phyloP scores from a whole-genome alignment of 495 filamentous ascomycete genomes.

The Cercophora samala region DNA sequence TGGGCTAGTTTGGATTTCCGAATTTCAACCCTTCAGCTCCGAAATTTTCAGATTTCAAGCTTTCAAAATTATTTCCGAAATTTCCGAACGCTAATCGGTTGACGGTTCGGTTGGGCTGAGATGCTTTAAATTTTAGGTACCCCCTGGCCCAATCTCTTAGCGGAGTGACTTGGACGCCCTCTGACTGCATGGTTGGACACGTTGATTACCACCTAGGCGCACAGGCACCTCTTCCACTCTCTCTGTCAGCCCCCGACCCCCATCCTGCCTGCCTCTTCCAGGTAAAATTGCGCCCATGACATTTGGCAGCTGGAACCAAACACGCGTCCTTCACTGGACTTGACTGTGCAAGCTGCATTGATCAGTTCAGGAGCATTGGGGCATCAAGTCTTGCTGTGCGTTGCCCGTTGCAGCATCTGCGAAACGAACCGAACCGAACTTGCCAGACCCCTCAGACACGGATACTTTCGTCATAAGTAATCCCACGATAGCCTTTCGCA shows the following conservation, averaged over 20 bases:
- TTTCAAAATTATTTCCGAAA: no score
- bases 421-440: neutral
- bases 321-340: conserved; percentile 7
- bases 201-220: conserved; percentile 17
- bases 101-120: neutral
- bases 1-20: no score
- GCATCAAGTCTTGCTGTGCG: neutral
- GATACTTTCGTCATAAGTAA: neutral
- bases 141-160: conserved; percentile 6
- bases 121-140: neutral
- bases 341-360: neutral
- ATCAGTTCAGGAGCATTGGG: neutral
- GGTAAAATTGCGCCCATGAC: conserved; percentile 21
- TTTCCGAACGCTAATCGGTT: no score
- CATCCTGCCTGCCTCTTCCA: conserved; percentile 6
- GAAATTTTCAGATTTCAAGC: no score
- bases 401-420: neutral
- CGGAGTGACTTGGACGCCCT: neutral
- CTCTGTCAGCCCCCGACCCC: conserved; percentile 12
- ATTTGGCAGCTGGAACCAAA: conserved; percentile 14
- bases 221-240: conserved; percentile 7
- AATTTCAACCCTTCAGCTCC: no score
- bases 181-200: conserved; percentile 8
- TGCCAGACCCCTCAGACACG: neutral
- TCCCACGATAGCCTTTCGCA: neutral